These are phyloP conservation scores for Malus hybrid DNA, from an alignment of 331 rosid species.

Conservation along the genomic window DNA sequence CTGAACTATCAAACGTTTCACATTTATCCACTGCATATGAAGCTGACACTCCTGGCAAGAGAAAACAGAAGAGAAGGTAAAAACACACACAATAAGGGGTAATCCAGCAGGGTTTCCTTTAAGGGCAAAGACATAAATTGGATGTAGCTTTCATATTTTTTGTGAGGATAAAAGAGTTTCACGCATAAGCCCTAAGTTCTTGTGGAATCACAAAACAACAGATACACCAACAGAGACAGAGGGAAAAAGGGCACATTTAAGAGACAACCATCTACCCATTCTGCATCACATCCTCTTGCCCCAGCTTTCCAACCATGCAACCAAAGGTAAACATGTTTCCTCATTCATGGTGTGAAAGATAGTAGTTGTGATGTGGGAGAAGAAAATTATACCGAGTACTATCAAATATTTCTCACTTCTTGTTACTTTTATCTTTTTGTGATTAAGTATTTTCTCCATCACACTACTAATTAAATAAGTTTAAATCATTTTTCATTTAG, in stretches of 20 bases:
- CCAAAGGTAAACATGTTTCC: conserved; percentile 22
- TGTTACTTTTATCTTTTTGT: neutral
- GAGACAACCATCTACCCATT: conserved; percentile 39
- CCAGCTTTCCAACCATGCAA: conserved; percentile 45
- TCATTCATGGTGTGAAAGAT: conserved; percentile 34
- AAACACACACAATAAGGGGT: neutral
- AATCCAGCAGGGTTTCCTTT: neutral
- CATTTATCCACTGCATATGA: too few species aligned
- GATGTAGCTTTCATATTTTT: neutral
- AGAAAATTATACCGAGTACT: neutral
- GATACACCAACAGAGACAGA: neutral
- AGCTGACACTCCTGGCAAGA: neutral
- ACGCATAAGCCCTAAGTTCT: neutral
- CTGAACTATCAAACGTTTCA: too few species aligned
- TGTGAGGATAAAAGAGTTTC: neutral
- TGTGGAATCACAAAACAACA: neutral
- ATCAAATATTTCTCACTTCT: neutral
- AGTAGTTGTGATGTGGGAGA: conserved; percentile 7
- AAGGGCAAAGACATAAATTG: neutral
- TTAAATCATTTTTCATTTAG: too few species aligned
- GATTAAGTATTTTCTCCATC: neutral
- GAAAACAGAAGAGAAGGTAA: neutral
- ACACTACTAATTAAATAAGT: too few species aligned
- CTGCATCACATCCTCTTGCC: conserved; percentile 31
- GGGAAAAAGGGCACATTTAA: conserved; percentile 35